These are phyloP conservation scores for Tuber magnatum DNA, from an alignment of 495 filamentous ascomycete species.

Conservation along the genomic window DNA sequence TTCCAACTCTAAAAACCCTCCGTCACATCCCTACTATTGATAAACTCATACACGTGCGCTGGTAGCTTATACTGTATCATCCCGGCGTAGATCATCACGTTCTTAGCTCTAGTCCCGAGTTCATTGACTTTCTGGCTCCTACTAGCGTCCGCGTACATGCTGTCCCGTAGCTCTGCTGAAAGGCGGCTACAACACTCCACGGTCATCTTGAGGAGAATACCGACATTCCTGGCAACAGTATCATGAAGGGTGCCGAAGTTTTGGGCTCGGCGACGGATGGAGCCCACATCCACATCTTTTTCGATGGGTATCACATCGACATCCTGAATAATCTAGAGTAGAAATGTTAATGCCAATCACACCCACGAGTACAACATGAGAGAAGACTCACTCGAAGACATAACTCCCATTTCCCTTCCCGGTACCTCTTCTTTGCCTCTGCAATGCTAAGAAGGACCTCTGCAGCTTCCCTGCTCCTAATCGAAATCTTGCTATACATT, in stretches of 20 bases:
- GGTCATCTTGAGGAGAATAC: conserved; percentile 85
- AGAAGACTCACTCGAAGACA: conserved; percentile 69
- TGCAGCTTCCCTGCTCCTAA: conserved; percentile 61
- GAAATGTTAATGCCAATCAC: conserved; percentile 9
- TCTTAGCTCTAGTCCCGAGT: conserved; percentile 68
- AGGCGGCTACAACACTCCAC: conserved; percentile 73
- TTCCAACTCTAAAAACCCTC: conserved; percentile 25
- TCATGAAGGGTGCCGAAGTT: conserved; percentile 67
- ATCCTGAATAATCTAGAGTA: conserved; percentile 58
- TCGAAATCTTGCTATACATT: conserved; percentile 30
- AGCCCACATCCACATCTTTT: conserved; percentile 59
- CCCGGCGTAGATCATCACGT: conserved; percentile 89
- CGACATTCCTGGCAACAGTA: conserved; percentile 75
- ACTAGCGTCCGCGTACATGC: conserved; percentile 66
- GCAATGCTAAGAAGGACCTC: conserved; percentile 68
- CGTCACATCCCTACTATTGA: conserved; percentile 36
- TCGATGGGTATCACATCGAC: conserved; percentile 72
- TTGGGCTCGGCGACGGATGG: conserved; percentile 66
- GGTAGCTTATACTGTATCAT: conserved; percentile 80
- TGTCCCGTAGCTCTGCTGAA: conserved; percentile 57
- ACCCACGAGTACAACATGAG: neutral
- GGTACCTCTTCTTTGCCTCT: conserved; percentile 64
- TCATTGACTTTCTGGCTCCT: conserved; percentile 61
- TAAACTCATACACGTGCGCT: conserved; percentile 44
- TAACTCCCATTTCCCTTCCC: conserved; percentile 62